Base-by-base conservation (phyloP, 2,329 filamentous ascomycete species). In the Colletotrichum abscissum region DNA sequence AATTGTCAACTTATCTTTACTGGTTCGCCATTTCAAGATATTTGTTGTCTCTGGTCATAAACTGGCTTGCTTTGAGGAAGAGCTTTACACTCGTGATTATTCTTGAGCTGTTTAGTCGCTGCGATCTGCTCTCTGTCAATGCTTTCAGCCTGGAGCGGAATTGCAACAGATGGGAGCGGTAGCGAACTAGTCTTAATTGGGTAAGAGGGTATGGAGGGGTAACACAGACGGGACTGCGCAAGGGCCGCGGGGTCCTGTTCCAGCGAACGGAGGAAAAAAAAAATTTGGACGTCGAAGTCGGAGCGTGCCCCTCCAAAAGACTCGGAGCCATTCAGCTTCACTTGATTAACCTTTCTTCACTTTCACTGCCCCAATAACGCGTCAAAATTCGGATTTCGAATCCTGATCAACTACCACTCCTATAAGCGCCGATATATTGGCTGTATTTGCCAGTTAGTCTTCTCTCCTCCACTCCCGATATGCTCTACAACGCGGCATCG, bases 211-310 rank as follows among this genome's bases (percentile, higher is more conserved):
- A 62, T 73, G 71, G 71, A 71, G 71, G 71, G 71, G 71, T 73
- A 71, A 65, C 16, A 42, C 57, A 33, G 42, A 19, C 46, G 24
- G 71, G 42, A 19, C 56, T 26, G 71, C 62, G 62, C 71, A 71
- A 24, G 71, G 67, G 67, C 71, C 71, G 71, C 71, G 60, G 71
- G 71, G 71, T 73, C 62, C 55, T 70, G 55, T 57, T 28, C 60
- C 60, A 73, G 28, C 46, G 11, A 38, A 64, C 42, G 35, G 42
- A 49, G 42, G 42, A 19, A 49, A 55, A 70, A 73, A 72, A 73
- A 72, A 73, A 73, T 57, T 73, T 70, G 56, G 71, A 71, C 33
- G 71, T 71, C 71, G 60, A 73, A 66, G 67, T 71, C 71, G 67
- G 71, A 73, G 71, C 33, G 46, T 70, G 67, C 67, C 71, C 67